Conservation (phyloP, 108 stramenopile species). For the Skeletonema grethae region DNA sequence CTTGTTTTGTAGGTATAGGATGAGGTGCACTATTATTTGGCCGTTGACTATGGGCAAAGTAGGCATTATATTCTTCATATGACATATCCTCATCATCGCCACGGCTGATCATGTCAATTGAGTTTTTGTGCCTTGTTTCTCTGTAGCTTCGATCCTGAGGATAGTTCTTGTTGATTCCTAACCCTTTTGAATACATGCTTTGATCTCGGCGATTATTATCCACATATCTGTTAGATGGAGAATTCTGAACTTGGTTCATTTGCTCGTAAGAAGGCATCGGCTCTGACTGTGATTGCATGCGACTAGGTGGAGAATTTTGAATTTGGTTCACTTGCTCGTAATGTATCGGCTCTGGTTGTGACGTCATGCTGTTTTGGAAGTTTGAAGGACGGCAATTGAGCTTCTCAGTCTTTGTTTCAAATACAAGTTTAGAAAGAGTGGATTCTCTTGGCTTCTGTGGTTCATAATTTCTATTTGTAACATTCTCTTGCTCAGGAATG, state of each 20-base stretch:
- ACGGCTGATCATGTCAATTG: background rate
- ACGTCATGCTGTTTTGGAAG: background rate
- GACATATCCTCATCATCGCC: background rate
- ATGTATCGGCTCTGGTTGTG: background rate
- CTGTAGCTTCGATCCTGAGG: slow-evolving; percentile 5
- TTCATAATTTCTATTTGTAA: too few relatives aligned
- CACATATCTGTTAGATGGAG: background rate
- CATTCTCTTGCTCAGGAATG: too few relatives aligned
- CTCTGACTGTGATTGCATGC: background rate
- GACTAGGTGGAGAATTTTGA: background rate
- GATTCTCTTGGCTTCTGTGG: slow-evolving; percentile 1
- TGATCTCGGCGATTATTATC: background rate
- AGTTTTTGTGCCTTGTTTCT: slow-evolving; percentile 1
- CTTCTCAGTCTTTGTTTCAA: slow-evolving; percentile 6
- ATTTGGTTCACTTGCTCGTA: background rate
- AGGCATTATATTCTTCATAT: slow-evolving; percentile 1
- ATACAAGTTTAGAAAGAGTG: background rate
- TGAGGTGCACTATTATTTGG: background rate
- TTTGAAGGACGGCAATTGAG: background rate
- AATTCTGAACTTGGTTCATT: background rate
- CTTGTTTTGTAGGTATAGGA: background rate
- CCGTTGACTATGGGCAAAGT: background rate
- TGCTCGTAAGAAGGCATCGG: background rate
- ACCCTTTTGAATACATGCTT: background rate
- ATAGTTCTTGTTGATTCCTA: background rate